phyloP scores from a whole-genome alignment of 257 asterid genomes.

The Gentiana macrophylla region DNA sequence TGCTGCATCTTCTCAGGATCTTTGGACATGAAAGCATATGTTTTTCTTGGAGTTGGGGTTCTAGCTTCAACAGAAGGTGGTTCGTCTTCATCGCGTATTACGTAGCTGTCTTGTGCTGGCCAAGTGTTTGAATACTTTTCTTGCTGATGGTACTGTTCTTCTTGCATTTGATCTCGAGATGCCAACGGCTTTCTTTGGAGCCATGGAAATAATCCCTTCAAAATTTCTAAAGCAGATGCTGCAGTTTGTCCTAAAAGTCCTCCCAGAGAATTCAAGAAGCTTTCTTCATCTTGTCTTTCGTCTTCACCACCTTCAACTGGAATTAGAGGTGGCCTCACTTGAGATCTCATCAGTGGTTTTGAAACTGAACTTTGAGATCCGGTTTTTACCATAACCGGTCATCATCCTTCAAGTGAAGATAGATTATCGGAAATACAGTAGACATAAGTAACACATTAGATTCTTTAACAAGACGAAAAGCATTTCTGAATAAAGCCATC shows the following conservation, averaged over 20 bases:
- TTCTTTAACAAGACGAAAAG: no score
- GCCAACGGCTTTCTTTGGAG: constrained; percentile 36
- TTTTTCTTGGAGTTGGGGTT: constrained; percentile 82
- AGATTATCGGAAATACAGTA: no score
- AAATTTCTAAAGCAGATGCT: constrained; percentile 48
- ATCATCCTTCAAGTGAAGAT: constrained; percentile 27
- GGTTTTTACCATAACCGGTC: constrained; percentile 24
- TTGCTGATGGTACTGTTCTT: constrained; percentile 33
- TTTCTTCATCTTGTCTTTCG: constrained; percentile 74
- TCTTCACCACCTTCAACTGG: constrained; percentile 51
- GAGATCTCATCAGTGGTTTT: constrained; percentile 41
- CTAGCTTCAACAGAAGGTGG: constrained; percentile 64
- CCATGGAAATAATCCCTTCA: constrained; percentile 56
- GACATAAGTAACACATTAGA: no score
- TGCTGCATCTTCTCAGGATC: constrained; percentile 85
- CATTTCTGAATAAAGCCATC: not conserved
- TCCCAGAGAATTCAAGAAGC: constrained; percentile 52
- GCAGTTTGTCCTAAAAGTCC: constrained; percentile 51
- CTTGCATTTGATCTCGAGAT: constrained; percentile 28
- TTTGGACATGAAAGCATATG: constrained; percentile 81
- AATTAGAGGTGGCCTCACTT: constrained; percentile 53
- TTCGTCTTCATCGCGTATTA: constrained; percentile 65
- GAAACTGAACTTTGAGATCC: constrained; percentile 26
- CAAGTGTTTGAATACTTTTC: constrained; percentile 31
- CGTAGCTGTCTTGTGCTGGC: constrained; percentile 84